A percentile compares a stretch with the other conserved stretches of the same genome.
Evolutionary conservation across 2,329 filamentous ascomycete genomes (phyloP).

Genomic region (Cordyceps militaris): DNA sequence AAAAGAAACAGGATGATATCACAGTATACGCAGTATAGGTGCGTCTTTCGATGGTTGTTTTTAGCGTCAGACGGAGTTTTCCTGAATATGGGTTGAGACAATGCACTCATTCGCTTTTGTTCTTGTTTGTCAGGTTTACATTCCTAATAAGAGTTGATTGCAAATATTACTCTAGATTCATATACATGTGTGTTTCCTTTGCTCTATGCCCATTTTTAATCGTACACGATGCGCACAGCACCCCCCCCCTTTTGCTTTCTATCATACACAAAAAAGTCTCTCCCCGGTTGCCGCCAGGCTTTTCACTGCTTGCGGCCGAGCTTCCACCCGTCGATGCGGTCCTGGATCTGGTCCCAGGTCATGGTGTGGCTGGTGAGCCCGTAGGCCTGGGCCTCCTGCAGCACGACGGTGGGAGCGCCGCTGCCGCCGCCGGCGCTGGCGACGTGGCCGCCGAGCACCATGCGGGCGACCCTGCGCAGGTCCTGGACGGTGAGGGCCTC

Average conservation of each 20-base stretch:
- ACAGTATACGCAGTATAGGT: neutral
- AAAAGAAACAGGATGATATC: neutral
- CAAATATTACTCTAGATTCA: neutral
- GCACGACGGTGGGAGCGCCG: conserved; percentile 85
- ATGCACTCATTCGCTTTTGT: neutral
- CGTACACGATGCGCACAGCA: neutral
- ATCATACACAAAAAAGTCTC: neutral
- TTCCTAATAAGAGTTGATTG: conserved; percentile 5
- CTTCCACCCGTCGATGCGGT: conserved; percentile 75
- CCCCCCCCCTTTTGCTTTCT: neutral
- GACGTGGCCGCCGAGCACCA: conserved; percentile 71
- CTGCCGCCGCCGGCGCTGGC: conserved; percentile 69
- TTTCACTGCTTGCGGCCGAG: conserved; percentile 50
- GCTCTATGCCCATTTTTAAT: neutral
- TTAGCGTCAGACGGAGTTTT: neutral
- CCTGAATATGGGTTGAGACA: neutral
- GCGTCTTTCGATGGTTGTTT: neutral
- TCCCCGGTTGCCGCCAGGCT: neutral
- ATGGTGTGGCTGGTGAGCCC: conserved; percentile 61
- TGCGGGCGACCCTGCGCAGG: conserved; percentile 69
- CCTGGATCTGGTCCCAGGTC: conserved; percentile 84
- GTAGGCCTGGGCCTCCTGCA: conserved; percentile 81
- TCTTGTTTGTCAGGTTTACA: neutral
- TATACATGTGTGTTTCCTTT: neutral
- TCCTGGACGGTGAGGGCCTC: conserved; percentile 74